A percentile compares a stretch with the other conserved stretches of the same genome.
phyloP scores from a whole-genome alignment of 768 basidiomycete species.

The Pleurotus djamor region DNA sequence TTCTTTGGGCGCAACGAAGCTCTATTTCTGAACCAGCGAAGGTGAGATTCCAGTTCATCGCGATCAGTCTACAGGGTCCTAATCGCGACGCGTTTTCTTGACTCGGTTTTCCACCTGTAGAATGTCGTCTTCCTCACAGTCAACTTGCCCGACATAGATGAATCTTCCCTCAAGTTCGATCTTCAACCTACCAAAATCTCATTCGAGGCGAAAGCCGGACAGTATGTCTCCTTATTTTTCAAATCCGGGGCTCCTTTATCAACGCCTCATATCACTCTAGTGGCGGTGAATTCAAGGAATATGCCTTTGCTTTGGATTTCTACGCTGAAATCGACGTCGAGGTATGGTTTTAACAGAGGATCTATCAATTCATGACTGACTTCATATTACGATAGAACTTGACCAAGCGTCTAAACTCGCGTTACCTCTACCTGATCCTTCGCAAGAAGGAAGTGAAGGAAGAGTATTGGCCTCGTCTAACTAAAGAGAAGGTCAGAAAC shows the following conservation, averaged over 20 bases:
- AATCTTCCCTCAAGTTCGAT: constrained; percentile 53
- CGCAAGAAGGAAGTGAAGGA: constrained; percentile 75
- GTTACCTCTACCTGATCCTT: constrained; percentile 64
- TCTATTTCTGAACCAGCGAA: constrained; percentile 61
- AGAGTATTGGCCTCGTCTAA: constrained; percentile 93
- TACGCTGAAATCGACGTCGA: constrained; percentile 76
- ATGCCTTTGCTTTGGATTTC: constrained; percentile 74
- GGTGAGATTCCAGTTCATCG: constrained; percentile 35
- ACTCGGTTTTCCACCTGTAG: constrained; percentile 34
- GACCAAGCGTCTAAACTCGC: constrained; percentile 57
- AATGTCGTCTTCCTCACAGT: constrained; percentile 86
- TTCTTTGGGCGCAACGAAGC: constrained; percentile 95
- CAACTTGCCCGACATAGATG: constrained; percentile 74
- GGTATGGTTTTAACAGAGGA: constrained; percentile 36
- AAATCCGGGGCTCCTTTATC: constrained; percentile 4
- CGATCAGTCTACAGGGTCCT: constrained; percentile 15
- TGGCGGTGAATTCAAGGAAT: constrained; percentile 54
- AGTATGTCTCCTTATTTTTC: constrained; percentile 39
- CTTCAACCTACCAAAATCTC: constrained; percentile 56
- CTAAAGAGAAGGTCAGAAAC: constrained; percentile 81
- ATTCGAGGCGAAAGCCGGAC: constrained; percentile 64
- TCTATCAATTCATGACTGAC: background rate
- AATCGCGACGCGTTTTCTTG: constrained; percentile 14
- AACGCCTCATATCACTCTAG: constrained; percentile 24
- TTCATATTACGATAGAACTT: constrained; percentile 42